These are phyloP conservation scores for Prunus yedoensis DNA, from an alignment of 331 rosid species.

Conservation along the genomic window DNA sequence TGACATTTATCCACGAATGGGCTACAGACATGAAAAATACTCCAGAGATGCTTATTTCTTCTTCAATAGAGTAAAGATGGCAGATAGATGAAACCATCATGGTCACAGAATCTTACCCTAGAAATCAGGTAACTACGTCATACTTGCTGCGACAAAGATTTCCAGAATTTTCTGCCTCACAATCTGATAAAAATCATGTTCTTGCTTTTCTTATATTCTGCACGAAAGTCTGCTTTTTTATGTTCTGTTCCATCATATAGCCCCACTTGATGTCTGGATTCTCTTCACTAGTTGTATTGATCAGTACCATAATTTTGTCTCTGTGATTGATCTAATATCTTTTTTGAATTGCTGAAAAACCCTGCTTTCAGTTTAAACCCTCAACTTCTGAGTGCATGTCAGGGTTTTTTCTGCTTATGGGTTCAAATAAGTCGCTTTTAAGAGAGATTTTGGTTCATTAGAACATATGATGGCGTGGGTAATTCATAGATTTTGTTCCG, in stretches of 20 bases:
- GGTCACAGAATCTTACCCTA: conserved; percentile 17
- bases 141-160: not conserved
- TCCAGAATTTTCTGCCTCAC: conserved; percentile 11
- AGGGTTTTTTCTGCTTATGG: conserved; percentile 14
- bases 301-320: conserved; percentile 20
- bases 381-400: conserved; percentile 11
- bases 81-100: conserved; percentile 3
- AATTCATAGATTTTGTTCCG: conserved; percentile 20
- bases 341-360: conserved; percentile 20
- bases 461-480: conserved; percentile 3
- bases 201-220: conserved; percentile 32
- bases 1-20: no score
- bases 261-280: conserved; percentile 35
- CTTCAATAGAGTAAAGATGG: not conserved
- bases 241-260: conserved; percentile 19
- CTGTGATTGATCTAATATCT: conserved; percentile 27
- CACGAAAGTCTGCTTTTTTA: conserved; percentile 8
- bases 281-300: conserved; percentile 15
- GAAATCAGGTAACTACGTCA: conserved; percentile 35
- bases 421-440: conserved; percentile 15
- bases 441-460: conserved; percentile 20
- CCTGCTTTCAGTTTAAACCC: conserved; percentile 14
- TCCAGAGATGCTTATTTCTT: no score
- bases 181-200: not conserved
- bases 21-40: no score